These are phyloP conservation scores for Acidiella bohemica DNA, from an alignment of 495 filamentous ascomycete genomes.

Conservation along the genomic window DNA sequence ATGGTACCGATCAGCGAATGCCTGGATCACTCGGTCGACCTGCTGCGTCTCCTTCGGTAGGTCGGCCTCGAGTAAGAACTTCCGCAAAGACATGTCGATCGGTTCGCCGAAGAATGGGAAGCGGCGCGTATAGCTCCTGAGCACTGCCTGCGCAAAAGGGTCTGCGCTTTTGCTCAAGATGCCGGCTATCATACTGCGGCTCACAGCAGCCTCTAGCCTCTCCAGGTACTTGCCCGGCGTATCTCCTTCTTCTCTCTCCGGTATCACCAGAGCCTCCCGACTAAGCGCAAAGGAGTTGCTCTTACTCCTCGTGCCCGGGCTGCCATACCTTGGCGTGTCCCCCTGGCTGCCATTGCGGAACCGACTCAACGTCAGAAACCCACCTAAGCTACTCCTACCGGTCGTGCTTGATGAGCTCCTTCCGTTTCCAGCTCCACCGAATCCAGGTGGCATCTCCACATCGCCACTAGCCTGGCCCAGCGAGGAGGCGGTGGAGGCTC, in stretches of 20 bases:
- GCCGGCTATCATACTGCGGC: slow-evolving; percentile 64
- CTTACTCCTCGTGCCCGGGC: slow-evolving; percentile 56
- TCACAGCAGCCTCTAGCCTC: slow-evolving; percentile 64
- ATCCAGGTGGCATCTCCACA: slow-evolving; percentile 42
- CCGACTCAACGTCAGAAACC: slow-evolving; percentile 63
- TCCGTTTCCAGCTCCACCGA: slow-evolving; percentile 44
- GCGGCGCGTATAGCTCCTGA: slow-evolving; percentile 87
- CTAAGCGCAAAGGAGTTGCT: slow-evolving; percentile 56
- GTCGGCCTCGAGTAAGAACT: slow-evolving; percentile 92
- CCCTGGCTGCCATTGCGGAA: slow-evolving; percentile 67
- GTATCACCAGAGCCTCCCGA: slow-evolving; percentile 50
- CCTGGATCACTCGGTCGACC: slow-evolving; percentile 85
- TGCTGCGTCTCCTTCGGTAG: slow-evolving; percentile 95
- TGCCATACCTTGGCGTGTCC: slow-evolving; percentile 46
- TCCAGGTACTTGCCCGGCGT: slow-evolving; percentile 80
- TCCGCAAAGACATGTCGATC: slow-evolving; percentile 93
- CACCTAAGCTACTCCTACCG: slow-evolving; percentile 79
- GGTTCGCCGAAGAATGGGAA: slow-evolving; percentile 93
- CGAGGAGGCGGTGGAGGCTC: slow-evolving; percentile 87
- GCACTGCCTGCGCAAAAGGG: slow-evolving; percentile 62
- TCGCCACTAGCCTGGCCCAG: slow-evolving; percentile 41
- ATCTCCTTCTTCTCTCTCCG: slow-evolving; percentile 73
- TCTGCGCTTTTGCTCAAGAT: slow-evolving; percentile 73
- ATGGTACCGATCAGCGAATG: slow-evolving; percentile 91
- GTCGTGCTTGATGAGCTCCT: slow-evolving; percentile 71